Evolutionary conservation across 1,284 basidiomycete species (phyloP).

Genomic region (Fistulinella cinereoalba): DNA sequence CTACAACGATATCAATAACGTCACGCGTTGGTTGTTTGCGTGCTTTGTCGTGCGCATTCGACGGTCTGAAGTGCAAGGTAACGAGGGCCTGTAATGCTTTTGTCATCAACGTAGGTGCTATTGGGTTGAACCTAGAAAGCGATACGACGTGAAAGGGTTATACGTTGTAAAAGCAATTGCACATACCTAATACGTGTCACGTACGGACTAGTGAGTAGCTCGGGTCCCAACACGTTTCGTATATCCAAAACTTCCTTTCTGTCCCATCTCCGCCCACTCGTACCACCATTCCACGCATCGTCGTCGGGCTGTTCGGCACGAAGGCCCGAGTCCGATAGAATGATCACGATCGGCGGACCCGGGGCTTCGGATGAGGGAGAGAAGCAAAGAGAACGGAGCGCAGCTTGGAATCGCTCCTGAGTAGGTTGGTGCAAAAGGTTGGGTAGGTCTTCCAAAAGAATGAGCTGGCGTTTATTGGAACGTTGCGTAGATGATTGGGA

Average conservation of each 20-base stretch:
- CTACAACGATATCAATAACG: constrained; percentile 71
- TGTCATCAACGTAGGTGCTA: constrained; percentile 82
- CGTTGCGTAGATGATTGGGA: background rate
- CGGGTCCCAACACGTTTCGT: constrained; percentile 61
- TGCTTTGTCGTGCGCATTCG: background rate
- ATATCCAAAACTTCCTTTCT: constrained; percentile 62
- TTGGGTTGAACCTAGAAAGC: constrained; percentile 76
- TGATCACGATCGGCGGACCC: constrained; percentile 72
- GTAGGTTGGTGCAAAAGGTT: constrained; percentile 81
- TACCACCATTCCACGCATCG: constrained; percentile 43
- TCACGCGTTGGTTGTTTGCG: constrained; percentile 53
- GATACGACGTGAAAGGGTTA: constrained; percentile 4
- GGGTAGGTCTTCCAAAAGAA: constrained; percentile 91
- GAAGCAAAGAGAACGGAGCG: constrained; percentile 58
- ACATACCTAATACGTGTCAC: constrained; percentile 74
- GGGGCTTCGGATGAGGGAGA: constrained; percentile 28
- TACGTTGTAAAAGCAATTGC: background rate
- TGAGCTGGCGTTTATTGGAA: constrained; percentile 46
- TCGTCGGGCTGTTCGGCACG: constrained; percentile 65
- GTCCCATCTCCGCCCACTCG: constrained; percentile 40
- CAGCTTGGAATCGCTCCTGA: constrained; percentile 72
- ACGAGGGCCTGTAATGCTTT: constrained; percentile 75
- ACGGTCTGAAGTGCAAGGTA: constrained; percentile 41
- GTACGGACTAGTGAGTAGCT: constrained; percentile 58
- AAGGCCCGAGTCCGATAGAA: constrained; percentile 81